Base-by-base conservation (phyloP, 768 basidiomycete genomes). In the Dictyophora rubrovolvata region DNA sequence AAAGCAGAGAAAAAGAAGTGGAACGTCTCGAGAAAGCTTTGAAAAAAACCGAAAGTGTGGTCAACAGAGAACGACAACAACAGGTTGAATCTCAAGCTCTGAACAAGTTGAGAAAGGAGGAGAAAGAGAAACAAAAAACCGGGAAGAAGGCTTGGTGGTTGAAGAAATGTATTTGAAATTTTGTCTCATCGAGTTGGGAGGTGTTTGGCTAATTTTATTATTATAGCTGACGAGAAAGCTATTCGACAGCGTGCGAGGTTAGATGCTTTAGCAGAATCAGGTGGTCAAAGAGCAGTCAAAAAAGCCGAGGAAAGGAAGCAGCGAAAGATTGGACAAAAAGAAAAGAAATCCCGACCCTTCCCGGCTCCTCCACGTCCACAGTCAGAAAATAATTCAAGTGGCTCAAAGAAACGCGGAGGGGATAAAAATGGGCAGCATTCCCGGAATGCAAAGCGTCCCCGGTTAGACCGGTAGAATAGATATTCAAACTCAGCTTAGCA, bases 281-380 rank as follows among this genome's bases (percentile, higher is more conserved):
- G 92, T 4, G 93, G 94, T 8, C 83, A 81, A 63, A 72, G 77
- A 3, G 90, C 91, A 0, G 88, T 94, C 55, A 89, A 87, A 68
- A 93, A 87, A 71, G 89, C 83, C 5, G 83, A 95, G 28, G 89
- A 89, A 65, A 94, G 89, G 79, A 93, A 84, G 70, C 84, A 89
- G 71, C 89, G 82, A 70, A 95, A 93, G 75, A 74, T 86, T 18
- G 79, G 79, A 54, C 89, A 92, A 70, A 93, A 88, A 70, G 93
- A 95, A 76, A 95, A 94, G 72, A 87, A 82, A 66, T 84, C 79
- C 59, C 75, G 91, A 55, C 93, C 93, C 12, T 86, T 84, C 68
- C 67, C 75, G 33, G 66, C 65, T 56, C 64, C 37, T 20, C 20
- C 18, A 23, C 54, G 42, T 46, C 9, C 18, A 48, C 12, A 12